Evolutionary conservation across 2,329 filamentous ascomycete species (phyloP), one percentile per base, ranked within the genome.

Genomic region (Penicillium olsonii): DNA sequence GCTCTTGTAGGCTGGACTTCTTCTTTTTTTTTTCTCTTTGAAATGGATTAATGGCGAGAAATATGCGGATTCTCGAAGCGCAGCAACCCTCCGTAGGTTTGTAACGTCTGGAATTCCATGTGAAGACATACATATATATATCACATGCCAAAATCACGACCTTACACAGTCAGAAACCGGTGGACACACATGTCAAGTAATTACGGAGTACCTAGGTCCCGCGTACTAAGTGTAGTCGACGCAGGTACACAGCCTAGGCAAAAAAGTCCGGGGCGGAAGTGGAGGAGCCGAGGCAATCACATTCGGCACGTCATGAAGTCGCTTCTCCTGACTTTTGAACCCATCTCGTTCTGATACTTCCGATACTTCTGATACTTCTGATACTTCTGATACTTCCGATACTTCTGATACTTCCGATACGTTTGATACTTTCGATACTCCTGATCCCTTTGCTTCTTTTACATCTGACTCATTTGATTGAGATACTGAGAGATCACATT

Each of bases 21-120:
- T 31, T n/a, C n/a, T 31, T 31, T 29, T 29, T 29, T 31, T 31
- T 31, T 14, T 31, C 29, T 64, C 41, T 61, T n/a, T n/a, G n/a
- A 61, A 68, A 66, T 63, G 64, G 54, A 67, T 62, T 69, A 70
- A 69, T 68, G 66, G 62, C 63, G 61, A 68, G 62, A 61, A 66
- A 57, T 45, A 57, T 62, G 62, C 55, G 56, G 57, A 53, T 57
- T 50, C 22, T 37, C 29, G 20, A 27, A 31, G 33, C 8, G 22
- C 8, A n/a, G n/a, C n/a, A n/a, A n/a, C n/a, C n/a, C n/a, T n/a
- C n/a, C n/a, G n/a, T n/a, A n/a, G n/a, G n/a, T n/a, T n/a, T n/a
- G n/a, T n/a, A n/a, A n/a, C n/a, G n/a, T n/a, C n/a, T n/a, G n/a
- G n/a, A n/a, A n/a, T n/a, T n/a, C n/a, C n/a, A n/a, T n/a, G n/a